phyloP scores from a whole-genome alignment of 371 early-diverging fungal species.

The Apophysomyces sp. region DNA sequence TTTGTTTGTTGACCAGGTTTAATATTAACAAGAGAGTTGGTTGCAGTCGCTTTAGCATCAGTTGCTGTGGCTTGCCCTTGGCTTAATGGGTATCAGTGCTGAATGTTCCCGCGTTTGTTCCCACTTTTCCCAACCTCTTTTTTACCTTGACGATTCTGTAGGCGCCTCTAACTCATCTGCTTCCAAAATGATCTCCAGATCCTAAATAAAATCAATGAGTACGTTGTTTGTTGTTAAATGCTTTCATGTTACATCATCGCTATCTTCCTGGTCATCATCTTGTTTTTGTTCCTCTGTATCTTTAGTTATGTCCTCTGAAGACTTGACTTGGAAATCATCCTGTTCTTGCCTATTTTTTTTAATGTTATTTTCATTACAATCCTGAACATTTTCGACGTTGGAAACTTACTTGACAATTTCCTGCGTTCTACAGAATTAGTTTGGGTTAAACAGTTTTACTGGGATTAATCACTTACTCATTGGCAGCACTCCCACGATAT shows the following conservation, averaged over 20 bases:
- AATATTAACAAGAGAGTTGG: conserved; percentile 59
- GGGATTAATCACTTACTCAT: conserved; percentile 12
- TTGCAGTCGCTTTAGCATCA: conserved; percentile 5
- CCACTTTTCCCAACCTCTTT: conserved; percentile 12
- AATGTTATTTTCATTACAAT: too few species aligned
- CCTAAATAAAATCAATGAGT: conserved; percentile 30
- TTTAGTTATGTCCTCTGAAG: conserved; percentile 25
- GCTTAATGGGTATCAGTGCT: background rate
- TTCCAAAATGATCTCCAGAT: conserved; percentile 69
- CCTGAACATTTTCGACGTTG: too few species aligned
- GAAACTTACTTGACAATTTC: conserved; percentile 7
- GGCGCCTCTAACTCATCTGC: conserved; percentile 37
- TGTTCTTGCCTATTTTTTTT: conserved; percentile 6
- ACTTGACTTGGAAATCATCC: conserved; percentile 16
- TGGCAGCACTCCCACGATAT: conserved; percentile 18
- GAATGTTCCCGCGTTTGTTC: background rate
- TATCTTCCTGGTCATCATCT: conserved; percentile 34
- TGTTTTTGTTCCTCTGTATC: conserved; percentile 21
- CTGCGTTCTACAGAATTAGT: conserved; percentile 7
- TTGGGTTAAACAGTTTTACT: background rate
- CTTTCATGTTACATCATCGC: conserved; percentile 46
- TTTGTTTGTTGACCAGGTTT: conserved; percentile 51
- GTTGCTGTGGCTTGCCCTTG: conserved; percentile 1
- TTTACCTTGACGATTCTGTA: conserved; percentile 18
- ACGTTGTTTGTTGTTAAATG: too few species aligned